phyloP scores from a whole-genome alignment of 2,329 filamentous ascomycete species.

The Phoma sp. region DNA sequence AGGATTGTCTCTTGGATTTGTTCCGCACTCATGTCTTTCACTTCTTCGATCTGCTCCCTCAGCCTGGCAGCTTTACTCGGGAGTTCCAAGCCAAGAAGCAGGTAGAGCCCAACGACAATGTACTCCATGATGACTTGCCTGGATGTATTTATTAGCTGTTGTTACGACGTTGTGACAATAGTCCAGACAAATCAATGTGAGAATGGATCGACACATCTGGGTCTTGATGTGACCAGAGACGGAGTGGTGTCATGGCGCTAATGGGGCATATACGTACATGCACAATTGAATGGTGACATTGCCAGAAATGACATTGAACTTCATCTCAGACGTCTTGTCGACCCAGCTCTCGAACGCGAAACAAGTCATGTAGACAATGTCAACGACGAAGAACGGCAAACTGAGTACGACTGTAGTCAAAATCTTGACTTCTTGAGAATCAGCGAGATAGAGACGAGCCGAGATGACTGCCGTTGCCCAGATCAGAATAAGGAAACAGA shows the following conservation, averaged over 20 bases:
- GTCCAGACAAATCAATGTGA: not conserved
- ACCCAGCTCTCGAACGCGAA: constrained; percentile 42
- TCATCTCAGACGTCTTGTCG: constrained; percentile 20
- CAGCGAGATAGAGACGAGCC: constrained; percentile 42
- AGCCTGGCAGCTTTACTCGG: constrained; percentile 40
- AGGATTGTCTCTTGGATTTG: constrained; percentile 38
- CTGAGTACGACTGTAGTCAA: constrained; percentile 45
- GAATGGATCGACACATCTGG: not conserved
- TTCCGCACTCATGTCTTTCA: constrained; percentile 35
- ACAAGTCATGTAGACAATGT: constrained; percentile 48
- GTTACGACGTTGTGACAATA: not conserved
- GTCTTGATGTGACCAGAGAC: not conserved
- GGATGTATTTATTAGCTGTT: not conserved
- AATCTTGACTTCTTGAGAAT: constrained; percentile 41
- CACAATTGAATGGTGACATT: constrained; percentile 42
- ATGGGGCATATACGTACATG: constrained; percentile 36
- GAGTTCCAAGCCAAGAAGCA: constrained; percentile 39
- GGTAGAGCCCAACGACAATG: constrained; percentile 41
- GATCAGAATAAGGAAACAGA: constrained; percentile 41
- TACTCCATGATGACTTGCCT: constrained; percentile 48
- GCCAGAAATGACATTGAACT: constrained; percentile 46
- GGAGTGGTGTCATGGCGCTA: not conserved
- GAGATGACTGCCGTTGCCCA: constrained; percentile 47
- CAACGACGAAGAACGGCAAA: constrained; percentile 44
- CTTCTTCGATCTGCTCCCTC: constrained; percentile 37